phyloP scores from a whole-genome alignment of 108 stramenopile species.

The Nitzschia inconspicua region DNA sequence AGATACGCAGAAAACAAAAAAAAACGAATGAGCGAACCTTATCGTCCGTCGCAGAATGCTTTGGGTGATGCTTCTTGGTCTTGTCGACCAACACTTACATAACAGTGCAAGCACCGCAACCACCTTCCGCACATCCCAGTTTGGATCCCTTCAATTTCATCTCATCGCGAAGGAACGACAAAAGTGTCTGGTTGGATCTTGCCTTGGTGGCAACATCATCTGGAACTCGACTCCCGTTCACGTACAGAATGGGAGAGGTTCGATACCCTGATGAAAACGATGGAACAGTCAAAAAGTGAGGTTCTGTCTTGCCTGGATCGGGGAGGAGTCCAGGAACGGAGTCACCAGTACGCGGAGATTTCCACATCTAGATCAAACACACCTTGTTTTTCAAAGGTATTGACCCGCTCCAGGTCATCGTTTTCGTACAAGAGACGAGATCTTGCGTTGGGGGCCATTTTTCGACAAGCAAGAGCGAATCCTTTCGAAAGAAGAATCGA shows the following conservation, averaged over 20 bases:
- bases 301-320: background rate
- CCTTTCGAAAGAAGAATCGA: background rate
- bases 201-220: slow-evolving; percentile 43
- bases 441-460: slow-evolving; percentile 35
- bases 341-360: slow-evolving; percentile 2
- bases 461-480: background rate
- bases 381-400: slow-evolving; percentile 52
- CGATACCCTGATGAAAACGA: slow-evolving; percentile 53
- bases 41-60: background rate
- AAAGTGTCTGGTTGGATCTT: slow-evolving; percentile 67
- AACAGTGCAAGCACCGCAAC: slow-evolving; percentile 95
- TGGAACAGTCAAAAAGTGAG: background rate
- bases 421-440: slow-evolving; percentile 53
- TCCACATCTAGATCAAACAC: background rate
- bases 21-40: background rate
- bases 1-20: background rate
- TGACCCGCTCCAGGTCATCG: slow-evolving; percentile 49
- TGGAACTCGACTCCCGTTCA: slow-evolving; percentile 67
- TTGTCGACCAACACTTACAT: slow-evolving; percentile 30
- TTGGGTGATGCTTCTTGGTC: background rate
- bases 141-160: slow-evolving; percentile 79
- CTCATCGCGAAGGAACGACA: slow-evolving; percentile 64
- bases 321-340: background rate
- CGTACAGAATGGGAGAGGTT: slow-evolving; percentile 63
- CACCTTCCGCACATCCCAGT: slow-evolving; percentile 87